Evolutionary conservation across 2,329 filamentous ascomycete genomes (phyloP).

Genomic region (Sclerotinia sclerotiorum): DNA sequence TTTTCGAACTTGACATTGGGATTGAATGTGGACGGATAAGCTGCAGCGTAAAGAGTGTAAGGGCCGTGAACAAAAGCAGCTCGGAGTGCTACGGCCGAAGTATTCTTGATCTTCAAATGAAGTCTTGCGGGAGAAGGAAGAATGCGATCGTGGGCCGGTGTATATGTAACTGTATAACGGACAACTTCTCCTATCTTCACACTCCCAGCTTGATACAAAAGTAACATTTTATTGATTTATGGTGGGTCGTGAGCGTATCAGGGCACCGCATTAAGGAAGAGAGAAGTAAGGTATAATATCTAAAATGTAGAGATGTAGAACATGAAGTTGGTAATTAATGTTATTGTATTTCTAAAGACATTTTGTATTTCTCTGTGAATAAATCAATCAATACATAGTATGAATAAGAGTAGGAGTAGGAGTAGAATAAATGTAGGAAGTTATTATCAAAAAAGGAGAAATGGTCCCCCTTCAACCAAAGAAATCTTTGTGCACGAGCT

Average conservation of each 20-base stretch:
- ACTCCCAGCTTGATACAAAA: conserved; percentile 85
- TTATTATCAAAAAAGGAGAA: not conserved
- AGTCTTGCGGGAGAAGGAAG: conserved; percentile 80
- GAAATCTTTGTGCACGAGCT: conserved; percentile 7
- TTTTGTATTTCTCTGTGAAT: not conserved
- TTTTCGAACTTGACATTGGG: conserved; percentile 76
- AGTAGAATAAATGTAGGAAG: not conserved
- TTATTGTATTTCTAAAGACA: not conserved
- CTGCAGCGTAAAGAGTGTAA: conserved; percentile 84
- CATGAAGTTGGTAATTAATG: not conserved
- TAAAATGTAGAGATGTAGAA: not conserved
- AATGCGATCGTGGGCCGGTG: conserved; percentile 83
- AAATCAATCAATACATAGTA: not conserved
- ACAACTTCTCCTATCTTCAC: conserved; percentile 94
- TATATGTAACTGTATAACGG: conserved; percentile 90
- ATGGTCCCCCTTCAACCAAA: not conserved
- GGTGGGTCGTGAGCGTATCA: not conserved
- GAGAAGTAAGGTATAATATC: no score
- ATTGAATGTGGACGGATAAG: conserved; percentile 80
- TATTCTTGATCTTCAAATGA: conserved; percentile 87
- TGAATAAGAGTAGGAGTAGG: not conserved
- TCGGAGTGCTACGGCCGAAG: conserved; percentile 82
- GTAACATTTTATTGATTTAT: conserved; percentile 64
- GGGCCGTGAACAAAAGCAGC: conserved; percentile 96
- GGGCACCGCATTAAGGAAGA: not conserved